Base-by-base conservation (phyloP, 441 rosid species). In the Viola pubescens region DNA sequence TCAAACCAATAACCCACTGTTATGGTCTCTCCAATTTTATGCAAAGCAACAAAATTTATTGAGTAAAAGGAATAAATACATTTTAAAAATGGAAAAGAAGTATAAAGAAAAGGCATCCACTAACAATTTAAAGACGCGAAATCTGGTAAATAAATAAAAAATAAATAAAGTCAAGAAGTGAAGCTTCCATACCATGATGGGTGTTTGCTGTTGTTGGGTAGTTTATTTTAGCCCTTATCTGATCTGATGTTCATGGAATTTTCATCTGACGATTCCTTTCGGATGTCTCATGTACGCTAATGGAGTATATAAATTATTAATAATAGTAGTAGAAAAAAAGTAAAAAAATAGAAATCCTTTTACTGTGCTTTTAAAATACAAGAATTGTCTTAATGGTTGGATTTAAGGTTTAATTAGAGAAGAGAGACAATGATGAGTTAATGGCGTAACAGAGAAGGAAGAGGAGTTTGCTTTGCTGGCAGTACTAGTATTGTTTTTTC, bases 131-230 rank as follows among this genome's bases (percentile, higher is more conserved):
- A 14, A 14, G 7, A 6, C 4, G n/a, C 56, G 54, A 5, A 26
- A 72, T 53, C 4, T 4, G 52, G 64, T 52, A 7, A 54, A 19
- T 54, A 16, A 56, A 60, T 13, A 13, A 52, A 26, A 58, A 48
- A 37, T 5, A 12, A 54, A 40, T 6, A 58, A 48, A 42, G 73
- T 48, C 49, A 54, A 62, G 62, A 66, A 58, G 58, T 48, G 70
- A 75, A 68, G 72, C 38, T 73, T 70, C 75, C 77, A 70, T 68
- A 64, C 73, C 69, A 75, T 56, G 9, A 40, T 26, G 11, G 43
- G 46, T 55, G 4, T 55, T 9, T 16, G 43, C 26, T 60, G 44
- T 46, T 4, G 55, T 56, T 41, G 42, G 19, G 34, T 26, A 19
- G n/a, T n/a, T n/a, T n/a, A n/a, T n/a, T 19, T 19, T 42, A 34